Base-by-base conservation (phyloP, 108 stramenopile genomes). In the Thalassiosira profunda region DNA sequence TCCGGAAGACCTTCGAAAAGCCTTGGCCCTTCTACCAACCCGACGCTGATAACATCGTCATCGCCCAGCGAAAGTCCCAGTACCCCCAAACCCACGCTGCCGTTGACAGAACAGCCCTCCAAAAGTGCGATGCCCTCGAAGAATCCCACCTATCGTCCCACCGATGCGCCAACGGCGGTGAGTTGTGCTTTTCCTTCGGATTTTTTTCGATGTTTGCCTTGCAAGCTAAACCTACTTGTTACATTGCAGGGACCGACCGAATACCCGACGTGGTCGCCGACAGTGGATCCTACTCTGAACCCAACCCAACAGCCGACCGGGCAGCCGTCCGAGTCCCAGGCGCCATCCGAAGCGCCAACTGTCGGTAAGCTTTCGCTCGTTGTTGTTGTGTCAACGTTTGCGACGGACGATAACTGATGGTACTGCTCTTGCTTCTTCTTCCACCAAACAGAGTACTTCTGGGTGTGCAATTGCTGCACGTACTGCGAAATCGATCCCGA, bases 401-500 rank as follows among this genome's bases (percentile, higher is more conserved):
- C n/a, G n/a, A n/a, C n/a, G n/a, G n/a, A n/a, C n/a, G n/a, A n/a
- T n/a, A n/a, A n/a, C n/a, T n/a, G n/a, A n/a, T n/a, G n/a, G n/a
- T n/a, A n/a, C n/a, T n/a, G n/a, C n/a, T n/a, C n/a, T n/a, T n/a
- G n/a, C n/a, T n/a, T n/a, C n/a, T n/a, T n/a, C n/a, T n/a, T n/a
- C n/a, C n/a, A n/a, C n/a, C n/a, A n/a, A n/a, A n/a, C n/a, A n/a
- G n/a, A 29, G 24, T 52, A 52, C 29, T 52, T 52, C 26, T 52
- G 51, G 51, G 30, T 31, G 1, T 52, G 51, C 5, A 23, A 17
- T 6, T 52, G 51, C 7, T 52, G 51, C 21, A 52, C 51, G 1
- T 52, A 52, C 21, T 52, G 51, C 17, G 34, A 31, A 1, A 52
- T 52, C 21, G 51, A 52, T 31, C 15, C 51, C 17, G 51, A 52